Evolutionary conservation across 129 eudicot genomes (phyloP).

Genomic region (Glebionis coronaria): DNA sequence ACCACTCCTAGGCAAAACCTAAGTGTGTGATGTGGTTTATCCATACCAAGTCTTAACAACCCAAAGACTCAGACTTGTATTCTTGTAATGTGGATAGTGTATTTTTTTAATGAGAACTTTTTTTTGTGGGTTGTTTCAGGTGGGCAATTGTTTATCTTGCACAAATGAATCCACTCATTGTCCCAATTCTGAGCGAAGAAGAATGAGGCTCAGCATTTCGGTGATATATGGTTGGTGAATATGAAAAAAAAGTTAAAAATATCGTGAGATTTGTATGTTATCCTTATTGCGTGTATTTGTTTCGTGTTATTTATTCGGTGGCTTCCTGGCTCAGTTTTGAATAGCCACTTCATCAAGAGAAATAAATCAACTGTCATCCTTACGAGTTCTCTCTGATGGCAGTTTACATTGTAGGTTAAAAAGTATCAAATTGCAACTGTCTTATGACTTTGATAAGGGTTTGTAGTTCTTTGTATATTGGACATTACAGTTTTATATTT

Average conservation of each 20-base stretch:
- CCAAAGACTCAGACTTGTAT: too few relatives aligned
- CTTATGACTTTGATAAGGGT: background rate
- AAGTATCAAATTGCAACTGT: background rate
- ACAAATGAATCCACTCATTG: background rate
- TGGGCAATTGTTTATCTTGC: conserved; percentile 1
- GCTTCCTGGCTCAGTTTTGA: conserved; percentile 16
- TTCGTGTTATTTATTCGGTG: background rate
- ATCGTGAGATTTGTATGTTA: too few relatives aligned
- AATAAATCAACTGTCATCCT: conserved; percentile 5
- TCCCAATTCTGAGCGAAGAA: background rate
- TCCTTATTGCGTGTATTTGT: background rate
- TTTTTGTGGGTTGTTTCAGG: background rate
- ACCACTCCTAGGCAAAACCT: too few relatives aligned
- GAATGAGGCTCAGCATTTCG: background rate
- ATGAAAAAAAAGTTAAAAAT: too few relatives aligned
- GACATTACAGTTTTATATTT: too few relatives aligned
- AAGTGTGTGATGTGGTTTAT: too few relatives aligned
- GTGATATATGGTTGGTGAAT: too few relatives aligned
- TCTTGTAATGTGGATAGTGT: too few relatives aligned
- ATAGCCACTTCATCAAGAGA: conserved; percentile 1
- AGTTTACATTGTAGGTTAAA: too few relatives aligned
- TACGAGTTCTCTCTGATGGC: background rate
- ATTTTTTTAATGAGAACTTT: too few relatives aligned
- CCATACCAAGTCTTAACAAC: too few relatives aligned
- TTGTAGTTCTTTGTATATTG: too few relatives aligned